Percentiles rank a stretch among this genome's conserved stretches.
Evolutionary conservation across 2,329 filamentous ascomycete genomes (phyloP).

Genomic region (Cordyceps cicadae): DNA sequence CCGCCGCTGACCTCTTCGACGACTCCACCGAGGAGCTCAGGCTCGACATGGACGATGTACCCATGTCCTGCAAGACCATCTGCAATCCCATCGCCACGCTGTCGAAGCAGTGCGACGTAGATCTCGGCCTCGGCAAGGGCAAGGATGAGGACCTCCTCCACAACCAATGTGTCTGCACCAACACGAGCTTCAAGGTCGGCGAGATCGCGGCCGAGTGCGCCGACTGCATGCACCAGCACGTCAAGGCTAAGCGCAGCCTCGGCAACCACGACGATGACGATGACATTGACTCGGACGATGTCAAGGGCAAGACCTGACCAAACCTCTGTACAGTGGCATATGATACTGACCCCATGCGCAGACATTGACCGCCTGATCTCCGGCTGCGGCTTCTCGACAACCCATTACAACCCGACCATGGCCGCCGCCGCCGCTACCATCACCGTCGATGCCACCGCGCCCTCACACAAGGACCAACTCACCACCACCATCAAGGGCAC

Average conservation of each 20-base stretch:
- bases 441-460: slow-evolving; percentile 24
- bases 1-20: slow-evolving; percentile 20
- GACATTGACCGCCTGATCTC: slow-evolving; percentile 28
- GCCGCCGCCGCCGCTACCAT: slow-evolving; percentile 18
- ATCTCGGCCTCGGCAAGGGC: slow-evolving; percentile 23
- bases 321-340: background rate
- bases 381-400: slow-evolving; percentile 27
- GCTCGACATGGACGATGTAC: slow-evolving; percentile 27
- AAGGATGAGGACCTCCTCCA: slow-evolving; percentile 28
- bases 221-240: slow-evolving; percentile 29
- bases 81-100: slow-evolving; percentile 29
- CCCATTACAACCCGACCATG: slow-evolving; percentile 21
- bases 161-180: slow-evolving; percentile 33
- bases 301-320: slow-evolving; percentile 15
- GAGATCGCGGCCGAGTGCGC: slow-evolving; percentile 28
- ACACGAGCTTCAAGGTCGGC: slow-evolving; percentile 32
- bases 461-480: slow-evolving; percentile 26
- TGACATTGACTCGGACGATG: slow-evolving; percentile 13
- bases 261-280: slow-evolving; percentile 14
- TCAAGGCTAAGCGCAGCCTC: slow-evolving; percentile 11
- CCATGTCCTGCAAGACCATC: slow-evolving; percentile 26
- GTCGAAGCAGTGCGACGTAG: slow-evolving; percentile 27
- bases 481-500: slow-evolving; percentile 26
- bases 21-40: slow-evolving; percentile 25
- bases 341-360: slow-evolving; percentile 11